Conservation (phyloP, 1,139 yeast species). For the Debaryomyces coudertii region DNA sequence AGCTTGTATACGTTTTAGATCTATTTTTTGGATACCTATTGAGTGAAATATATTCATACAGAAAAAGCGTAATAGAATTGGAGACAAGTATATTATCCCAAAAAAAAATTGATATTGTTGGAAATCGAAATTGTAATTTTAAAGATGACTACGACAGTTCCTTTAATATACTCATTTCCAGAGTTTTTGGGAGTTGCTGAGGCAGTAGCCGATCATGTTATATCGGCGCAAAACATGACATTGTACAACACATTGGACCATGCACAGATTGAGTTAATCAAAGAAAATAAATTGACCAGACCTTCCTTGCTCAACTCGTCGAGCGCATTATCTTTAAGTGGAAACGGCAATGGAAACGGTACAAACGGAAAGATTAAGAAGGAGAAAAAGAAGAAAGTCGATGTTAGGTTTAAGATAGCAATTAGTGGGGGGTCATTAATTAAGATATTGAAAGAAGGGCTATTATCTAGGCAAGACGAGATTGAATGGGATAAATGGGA, state of each 20-base stretch:
- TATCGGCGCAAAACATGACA: slow-evolving; percentile 76
- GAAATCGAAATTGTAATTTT: background rate
- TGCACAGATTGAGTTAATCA: slow-evolving; percentile 34
- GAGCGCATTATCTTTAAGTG: slow-evolving; percentile 16
- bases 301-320: slow-evolving; percentile 15
- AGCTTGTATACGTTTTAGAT: background rate
- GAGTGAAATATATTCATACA: background rate
- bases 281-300: slow-evolving; percentile 20
- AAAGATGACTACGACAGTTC: slow-evolving; percentile 87
- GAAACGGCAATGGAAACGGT: slow-evolving; percentile 10
- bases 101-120: background rate
- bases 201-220: slow-evolving; percentile 89
- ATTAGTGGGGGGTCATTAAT: slow-evolving; percentile 91
- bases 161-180: slow-evolving; percentile 87
- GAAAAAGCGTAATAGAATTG: background rate
- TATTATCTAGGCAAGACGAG: slow-evolving; percentile 65
- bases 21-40: background rate
- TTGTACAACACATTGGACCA: slow-evolving; percentile 54
- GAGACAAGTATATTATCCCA: background rate
- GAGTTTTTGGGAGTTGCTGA: slow-evolving; percentile 90
- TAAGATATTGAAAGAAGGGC: slow-evolving; percentile 82
- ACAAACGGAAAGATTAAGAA: slow-evolving; percentile 12
- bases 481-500: slow-evolving; percentile 96
- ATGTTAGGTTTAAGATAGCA: slow-evolving; percentile 82
- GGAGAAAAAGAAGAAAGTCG: slow-evolving; percentile 51